These are phyloP conservation scores for Fusarium nurragi DNA, from an alignment of 2,329 filamentous ascomycete genomes.

Conservation along the genomic window DNA sequence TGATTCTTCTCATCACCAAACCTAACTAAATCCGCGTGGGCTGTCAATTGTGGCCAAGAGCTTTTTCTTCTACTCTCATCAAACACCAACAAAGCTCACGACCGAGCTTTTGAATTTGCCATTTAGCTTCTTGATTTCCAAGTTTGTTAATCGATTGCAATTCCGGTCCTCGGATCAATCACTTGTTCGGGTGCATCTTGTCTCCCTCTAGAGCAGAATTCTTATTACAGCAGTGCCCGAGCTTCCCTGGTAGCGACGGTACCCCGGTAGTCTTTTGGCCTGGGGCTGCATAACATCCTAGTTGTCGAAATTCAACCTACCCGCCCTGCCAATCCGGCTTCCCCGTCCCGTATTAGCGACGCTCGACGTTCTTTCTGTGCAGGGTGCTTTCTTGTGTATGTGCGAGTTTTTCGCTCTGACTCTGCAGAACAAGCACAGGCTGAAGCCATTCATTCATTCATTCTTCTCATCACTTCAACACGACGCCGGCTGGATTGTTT, in stretches of 20 bases:
- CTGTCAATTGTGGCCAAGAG: slow-evolving; percentile 18
- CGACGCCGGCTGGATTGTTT: slow-evolving; percentile 39
- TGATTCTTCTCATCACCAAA: background rate
- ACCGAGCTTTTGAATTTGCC: slow-evolving; percentile 6
- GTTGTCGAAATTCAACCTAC: slow-evolving; percentile 35
- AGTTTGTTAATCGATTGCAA: slow-evolving; percentile 23
- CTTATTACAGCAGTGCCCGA: slow-evolving; percentile 34
- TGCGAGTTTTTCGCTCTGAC: slow-evolving; percentile 39
- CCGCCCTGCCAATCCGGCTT: slow-evolving; percentile 41
- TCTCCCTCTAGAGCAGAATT: slow-evolving; percentile 20
- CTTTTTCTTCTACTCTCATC: background rate
- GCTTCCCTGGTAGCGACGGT: slow-evolving; percentile 31
- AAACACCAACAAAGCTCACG: slow-evolving; percentile 9
- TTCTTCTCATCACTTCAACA: slow-evolving; percentile 16
- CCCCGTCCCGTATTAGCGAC: slow-evolving; percentile 33
- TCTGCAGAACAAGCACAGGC: slow-evolving; percentile 22
- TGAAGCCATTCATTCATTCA: slow-evolving; percentile 18
- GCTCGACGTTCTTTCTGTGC: slow-evolving; percentile 12
- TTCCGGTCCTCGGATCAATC: slow-evolving; percentile 24
- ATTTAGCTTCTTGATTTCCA: slow-evolving; percentile 22
- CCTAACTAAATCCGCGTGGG: slow-evolving; percentile 1
- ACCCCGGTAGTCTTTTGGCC: slow-evolving; percentile 26
- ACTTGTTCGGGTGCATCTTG: slow-evolving; percentile 20
- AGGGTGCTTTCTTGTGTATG: slow-evolving; percentile 36
- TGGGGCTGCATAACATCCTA: slow-evolving; percentile 24